Percentiles rank a stretch among this genome's conserved stretches.
Evolutionary conservation across 2,329 filamentous ascomycete genomes (phyloP).

Genomic region (Akanthomyces lecanii): DNA sequence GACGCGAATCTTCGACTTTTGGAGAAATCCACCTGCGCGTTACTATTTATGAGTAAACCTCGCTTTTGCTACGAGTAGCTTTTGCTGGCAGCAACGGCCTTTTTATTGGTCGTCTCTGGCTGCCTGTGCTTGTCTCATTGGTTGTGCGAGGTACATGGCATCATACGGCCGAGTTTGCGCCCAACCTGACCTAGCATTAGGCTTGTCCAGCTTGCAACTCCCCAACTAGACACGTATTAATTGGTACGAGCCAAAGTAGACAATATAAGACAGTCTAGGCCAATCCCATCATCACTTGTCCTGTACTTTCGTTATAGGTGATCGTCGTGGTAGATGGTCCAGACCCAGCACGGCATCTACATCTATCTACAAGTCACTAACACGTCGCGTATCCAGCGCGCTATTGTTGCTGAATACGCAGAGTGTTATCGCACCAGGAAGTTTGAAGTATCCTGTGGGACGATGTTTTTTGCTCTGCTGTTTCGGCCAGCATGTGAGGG

Average conservation of each 20-base stretch:
- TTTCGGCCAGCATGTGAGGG: not conserved
- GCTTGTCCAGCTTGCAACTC: not conserved
- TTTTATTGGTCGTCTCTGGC: not conserved
- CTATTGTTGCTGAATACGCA: not conserved
- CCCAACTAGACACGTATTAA: not conserved
- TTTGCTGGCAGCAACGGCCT: not conserved
- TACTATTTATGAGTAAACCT: not conserved
- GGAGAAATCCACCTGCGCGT: not conserved
- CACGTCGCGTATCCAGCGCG: not conserved
- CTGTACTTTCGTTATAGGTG: not conserved
- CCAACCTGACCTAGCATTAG: not conserved
- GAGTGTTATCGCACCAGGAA: too few relatives aligned
- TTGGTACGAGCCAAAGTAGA: not conserved
- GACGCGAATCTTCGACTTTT: slow-evolving; percentile 1
- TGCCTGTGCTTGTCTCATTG: not conserved
- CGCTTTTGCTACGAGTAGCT: not conserved
- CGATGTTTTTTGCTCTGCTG: not conserved
- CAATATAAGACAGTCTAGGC: not conserved
- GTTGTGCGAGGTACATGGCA: not conserved
- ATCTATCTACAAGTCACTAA: not conserved
- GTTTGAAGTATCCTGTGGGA: not conserved
- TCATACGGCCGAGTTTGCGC: not conserved
- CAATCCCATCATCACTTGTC: not conserved
- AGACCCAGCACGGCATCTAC: not conserved
- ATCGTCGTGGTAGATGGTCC: not conserved